A percentile compares a stretch with the other conserved stretches of the same genome.
These are phyloP conservation scores for Kwoniella heveanensis DNA, from an alignment of 768 basidiomycete species.

Conservation along the genomic window DNA sequence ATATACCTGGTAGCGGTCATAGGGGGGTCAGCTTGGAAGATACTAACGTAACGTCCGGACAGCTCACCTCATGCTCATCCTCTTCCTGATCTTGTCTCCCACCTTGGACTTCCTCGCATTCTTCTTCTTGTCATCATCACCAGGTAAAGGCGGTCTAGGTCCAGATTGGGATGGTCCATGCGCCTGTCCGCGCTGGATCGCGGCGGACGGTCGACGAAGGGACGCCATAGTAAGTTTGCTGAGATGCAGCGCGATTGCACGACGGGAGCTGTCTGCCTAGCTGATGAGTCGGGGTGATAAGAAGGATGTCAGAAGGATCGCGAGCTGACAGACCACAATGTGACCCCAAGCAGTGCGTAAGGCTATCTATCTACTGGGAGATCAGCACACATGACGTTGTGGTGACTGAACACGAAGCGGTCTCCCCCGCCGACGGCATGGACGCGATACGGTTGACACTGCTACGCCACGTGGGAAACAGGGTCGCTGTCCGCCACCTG, in stretches of 20 bases:
- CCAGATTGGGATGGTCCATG: slow-evolving; percentile 11
- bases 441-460: too few species aligned
- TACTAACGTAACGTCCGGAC: too few species aligned
- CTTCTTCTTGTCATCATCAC: slow-evolving; percentile 18
- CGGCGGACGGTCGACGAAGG: slow-evolving; percentile 43
- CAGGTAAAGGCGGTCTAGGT: slow-evolving; percentile 22
- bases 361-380: background rate
- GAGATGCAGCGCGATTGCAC: too few species aligned
- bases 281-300: too few species aligned
- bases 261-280: too few species aligned
- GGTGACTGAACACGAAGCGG: too few species aligned
- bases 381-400: background rate
- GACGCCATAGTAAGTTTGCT: slow-evolving; percentile 31
- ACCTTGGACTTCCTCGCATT: slow-evolving; percentile 60
- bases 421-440: background rate
- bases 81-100: slow-evolving; percentile 92
- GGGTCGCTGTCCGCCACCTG: background rate
- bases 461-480: background rate
- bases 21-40: too few species aligned
- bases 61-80: slow-evolving; percentile 92
- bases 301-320: too few species aligned
- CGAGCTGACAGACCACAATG: background rate
- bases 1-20: slow-evolving; percentile 28
- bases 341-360: background rate
- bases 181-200: slow-evolving; percentile 20